Evolutionary conservation across 345 rosid species (phyloP).

Genomic region (Diplotaxis tenuifolia): DNA sequence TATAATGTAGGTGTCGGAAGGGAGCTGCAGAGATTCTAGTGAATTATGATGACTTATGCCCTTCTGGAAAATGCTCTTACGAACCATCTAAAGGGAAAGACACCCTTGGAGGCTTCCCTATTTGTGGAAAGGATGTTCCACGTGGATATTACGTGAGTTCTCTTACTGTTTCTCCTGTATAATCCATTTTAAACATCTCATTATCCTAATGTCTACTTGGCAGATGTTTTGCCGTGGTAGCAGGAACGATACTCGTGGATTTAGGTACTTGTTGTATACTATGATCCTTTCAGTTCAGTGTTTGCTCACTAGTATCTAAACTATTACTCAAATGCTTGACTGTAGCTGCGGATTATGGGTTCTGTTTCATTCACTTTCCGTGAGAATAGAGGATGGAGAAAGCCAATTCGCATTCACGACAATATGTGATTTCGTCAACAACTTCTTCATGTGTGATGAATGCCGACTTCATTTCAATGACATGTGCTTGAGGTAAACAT

Average conservation of each 20-base stretch:
- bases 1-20: conserved; percentile 76
- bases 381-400: conserved; percentile 81
- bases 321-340: conserved; percentile 10
- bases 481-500: conserved; percentile 79
- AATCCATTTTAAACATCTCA: background rate
- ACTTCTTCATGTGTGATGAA: conserved; percentile 90
- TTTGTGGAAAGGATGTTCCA: conserved; percentile 96
- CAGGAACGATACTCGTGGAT: conserved; percentile 90
- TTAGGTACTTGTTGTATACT: conserved; percentile 56
- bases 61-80: conserved; percentile 48
- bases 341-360: conserved; percentile 99
- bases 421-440: conserved; percentile 78
- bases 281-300: background rate
- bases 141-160: conserved; percentile 88
- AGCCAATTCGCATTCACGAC: conserved; percentile 76
- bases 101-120: conserved; percentile 49
- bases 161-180: conserved; percentile 9
- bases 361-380: conserved; percentile 90
- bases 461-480: conserved; percentile 83
- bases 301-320: conserved; percentile 1
- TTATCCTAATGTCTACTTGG: conserved; percentile 33
- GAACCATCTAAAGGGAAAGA: conserved; percentile 45
- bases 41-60: conserved; percentile 77
- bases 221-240: conserved; percentile 99
- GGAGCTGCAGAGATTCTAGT: conserved; percentile 89